Percentiles rank a stretch among this genome's conserved stretches.
phyloP scores from a whole-genome alignment of 1,284 basidiomycete genomes.

The Pseudozyma sp. region DNA sequence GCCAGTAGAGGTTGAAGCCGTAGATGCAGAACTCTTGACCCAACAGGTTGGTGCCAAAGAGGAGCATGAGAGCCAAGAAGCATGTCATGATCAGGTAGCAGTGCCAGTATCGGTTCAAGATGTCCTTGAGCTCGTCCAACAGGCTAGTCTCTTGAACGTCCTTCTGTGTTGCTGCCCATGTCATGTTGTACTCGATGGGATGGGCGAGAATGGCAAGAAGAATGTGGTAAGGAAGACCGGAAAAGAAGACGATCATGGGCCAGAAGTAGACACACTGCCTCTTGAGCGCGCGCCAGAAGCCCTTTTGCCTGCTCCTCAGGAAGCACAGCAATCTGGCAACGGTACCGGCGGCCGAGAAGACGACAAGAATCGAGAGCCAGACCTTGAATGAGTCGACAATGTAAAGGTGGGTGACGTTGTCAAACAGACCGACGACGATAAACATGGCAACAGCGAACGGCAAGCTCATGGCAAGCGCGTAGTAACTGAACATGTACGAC shows the following conservation, averaged over 20 bases:
- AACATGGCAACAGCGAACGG: slow-evolving; percentile 79
- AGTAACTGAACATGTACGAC: slow-evolving; percentile 81
- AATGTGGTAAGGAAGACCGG: slow-evolving; percentile 69
- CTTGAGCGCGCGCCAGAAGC: slow-evolving; percentile 73
- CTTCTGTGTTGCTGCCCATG: slow-evolving; percentile 73
- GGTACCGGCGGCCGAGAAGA: slow-evolving; percentile 81
- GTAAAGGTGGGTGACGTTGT: slow-evolving; percentile 78
- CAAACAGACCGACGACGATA: slow-evolving; percentile 77
- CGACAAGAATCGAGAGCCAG: slow-evolving; percentile 80
- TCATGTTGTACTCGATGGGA: slow-evolving; percentile 84
- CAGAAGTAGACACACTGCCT: slow-evolving; percentile 82
- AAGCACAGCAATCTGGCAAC: slow-evolving; percentile 78
- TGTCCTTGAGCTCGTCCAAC: slow-evolving; percentile 85
- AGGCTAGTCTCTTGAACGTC: slow-evolving; percentile 73
- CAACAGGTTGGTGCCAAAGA: slow-evolving; percentile 74
- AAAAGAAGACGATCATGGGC: slow-evolving; percentile 70
- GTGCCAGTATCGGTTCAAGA: slow-evolving; percentile 69
- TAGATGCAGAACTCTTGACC: slow-evolving; percentile 75
- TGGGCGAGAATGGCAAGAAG: slow-evolving; percentile 81
- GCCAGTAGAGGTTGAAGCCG: slow-evolving; percentile 45
- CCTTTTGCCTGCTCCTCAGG: slow-evolving; percentile 79
- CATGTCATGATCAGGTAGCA: slow-evolving; percentile 74
- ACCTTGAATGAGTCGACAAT: slow-evolving; percentile 74
- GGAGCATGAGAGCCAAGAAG: slow-evolving; percentile 75
- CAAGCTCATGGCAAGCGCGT: slow-evolving; percentile 80